Conservation (phyloP, 179 eudicot genomes). For the Spinacia oleracea region DNA sequence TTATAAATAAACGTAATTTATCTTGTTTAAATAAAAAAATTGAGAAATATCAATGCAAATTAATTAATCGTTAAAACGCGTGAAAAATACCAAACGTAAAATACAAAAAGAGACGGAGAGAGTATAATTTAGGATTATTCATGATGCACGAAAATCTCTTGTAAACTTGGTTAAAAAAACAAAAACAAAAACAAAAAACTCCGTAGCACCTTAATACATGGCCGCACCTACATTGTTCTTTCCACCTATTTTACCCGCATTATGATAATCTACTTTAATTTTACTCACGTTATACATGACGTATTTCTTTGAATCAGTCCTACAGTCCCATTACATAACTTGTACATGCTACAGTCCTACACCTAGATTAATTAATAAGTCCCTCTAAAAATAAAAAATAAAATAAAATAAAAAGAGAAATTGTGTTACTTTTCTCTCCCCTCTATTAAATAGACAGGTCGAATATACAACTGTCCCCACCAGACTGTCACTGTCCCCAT, state of each 20-base stretch:
- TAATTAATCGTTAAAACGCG: too few relatives aligned
- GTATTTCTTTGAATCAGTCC: constrained; percentile 22
- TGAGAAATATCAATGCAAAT: too few relatives aligned
- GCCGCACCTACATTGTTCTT: constrained; percentile 14
- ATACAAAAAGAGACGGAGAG: too few relatives aligned
- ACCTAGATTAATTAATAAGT: background rate
- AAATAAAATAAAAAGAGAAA: background rate
- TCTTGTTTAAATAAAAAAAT: too few relatives aligned
- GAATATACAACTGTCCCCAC: constrained; percentile 34
- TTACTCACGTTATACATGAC: constrained; percentile 19
- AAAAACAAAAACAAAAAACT: too few relatives aligned
- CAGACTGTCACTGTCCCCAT: constrained; percentile 15
- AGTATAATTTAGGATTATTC: too few relatives aligned
- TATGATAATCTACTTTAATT: background rate
- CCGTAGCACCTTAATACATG: background rate
- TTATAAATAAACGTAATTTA: too few relatives aligned
- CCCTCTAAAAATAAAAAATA: background rate
- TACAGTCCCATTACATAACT: background rate
- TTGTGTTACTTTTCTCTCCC: background rate
- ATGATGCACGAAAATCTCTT: background rate
- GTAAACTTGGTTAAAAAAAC: constrained; percentile 11
- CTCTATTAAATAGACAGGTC: constrained; percentile 28
- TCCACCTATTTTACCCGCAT: background rate
- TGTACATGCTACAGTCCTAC: too few relatives aligned
- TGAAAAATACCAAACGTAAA: too few relatives aligned